A percentile compares a stretch with the other conserved stretches of the same genome.
Evolutionary conservation across 352 stramenopile genomes (phyloP).

Genomic region (Globisporangium carolinianum): DNA sequence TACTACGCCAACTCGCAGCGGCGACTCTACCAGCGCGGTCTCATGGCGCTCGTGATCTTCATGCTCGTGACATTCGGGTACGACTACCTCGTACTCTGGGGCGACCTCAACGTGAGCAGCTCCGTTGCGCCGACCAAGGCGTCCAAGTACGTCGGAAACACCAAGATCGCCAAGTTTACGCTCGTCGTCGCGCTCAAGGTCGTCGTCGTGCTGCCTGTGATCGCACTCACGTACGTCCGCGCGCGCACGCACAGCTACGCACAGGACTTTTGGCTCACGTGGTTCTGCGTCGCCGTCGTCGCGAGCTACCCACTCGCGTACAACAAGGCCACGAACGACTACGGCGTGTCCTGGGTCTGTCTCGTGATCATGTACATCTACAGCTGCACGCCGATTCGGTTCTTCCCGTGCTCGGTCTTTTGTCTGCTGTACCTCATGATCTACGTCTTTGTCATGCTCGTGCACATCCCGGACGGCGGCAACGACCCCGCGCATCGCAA

Average conservation of each 20-base stretch:
- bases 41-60: conserved; percentile 57
- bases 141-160: conserved; percentile 20
- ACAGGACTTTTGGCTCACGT: conserved; percentile 63
- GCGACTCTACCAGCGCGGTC: conserved; percentile 48
- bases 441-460: conserved; percentile 69
- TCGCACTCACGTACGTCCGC: conserved; percentile 62
- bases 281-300: conserved; percentile 52
- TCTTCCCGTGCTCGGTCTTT: conserved; percentile 73
- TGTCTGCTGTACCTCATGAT: conserved; percentile 55
- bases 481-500: conserved; percentile 16
- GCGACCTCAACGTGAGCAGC: conserved; percentile 34
- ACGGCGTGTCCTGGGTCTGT: conserved; percentile 75
- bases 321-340: conserved; percentile 81
- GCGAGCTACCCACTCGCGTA: conserved; percentile 66
- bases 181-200: conserved; percentile 60
- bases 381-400: conserved; percentile 73
- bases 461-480: conserved; percentile 39
- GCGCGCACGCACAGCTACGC: conserved; percentile 52
- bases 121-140: conserved; percentile 22
- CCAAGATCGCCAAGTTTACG: conserved; percentile 55
- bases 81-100: conserved; percentile 68
- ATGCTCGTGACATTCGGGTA: conserved; percentile 66
- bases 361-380: conserved; percentile 85
- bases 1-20: conserved; percentile 73
- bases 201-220: conserved; percentile 47